Evolutionary conservation across 257 asterid genomes (phyloP).

Genomic region (Nicotiana tomentosiformis): DNA sequence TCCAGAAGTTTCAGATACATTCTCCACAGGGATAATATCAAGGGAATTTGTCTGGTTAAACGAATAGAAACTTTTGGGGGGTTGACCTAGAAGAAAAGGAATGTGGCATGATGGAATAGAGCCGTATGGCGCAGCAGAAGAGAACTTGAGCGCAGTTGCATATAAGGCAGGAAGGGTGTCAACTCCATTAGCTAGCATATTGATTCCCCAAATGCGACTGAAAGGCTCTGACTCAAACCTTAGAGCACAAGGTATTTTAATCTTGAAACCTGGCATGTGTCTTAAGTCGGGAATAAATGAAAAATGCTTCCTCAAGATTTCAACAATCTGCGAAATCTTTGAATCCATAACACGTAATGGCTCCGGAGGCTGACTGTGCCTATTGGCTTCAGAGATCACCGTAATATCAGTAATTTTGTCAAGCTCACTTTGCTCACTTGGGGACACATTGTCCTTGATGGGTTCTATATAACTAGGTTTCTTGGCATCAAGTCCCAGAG

Average conservation of each 20-base stretch:
- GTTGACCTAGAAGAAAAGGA: slow-evolving; percentile 74
- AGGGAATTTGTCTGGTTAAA: slow-evolving; percentile 44
- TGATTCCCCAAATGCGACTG: slow-evolving; percentile 29
- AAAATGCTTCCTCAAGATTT: slow-evolving; percentile 68
- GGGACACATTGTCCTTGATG: slow-evolving; percentile 44
- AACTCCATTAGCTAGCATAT: slow-evolving; percentile 28
- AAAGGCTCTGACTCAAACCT: slow-evolving; percentile 67
- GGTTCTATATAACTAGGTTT: slow-evolving; percentile 48
- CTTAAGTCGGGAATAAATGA: slow-evolving; percentile 70
- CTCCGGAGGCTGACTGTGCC: slow-evolving; percentile 40
- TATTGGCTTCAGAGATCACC: slow-evolving; percentile 31
- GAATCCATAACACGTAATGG: slow-evolving; percentile 92
- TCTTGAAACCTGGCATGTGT: slow-evolving; percentile 73
- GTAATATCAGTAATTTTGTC: slow-evolving; percentile 29
- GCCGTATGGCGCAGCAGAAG: slow-evolving; percentile 82
- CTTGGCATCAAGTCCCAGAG: slow-evolving; percentile 34
- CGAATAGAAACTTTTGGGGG: slow-evolving; percentile 30
- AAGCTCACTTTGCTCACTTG: slow-evolving; percentile 40
- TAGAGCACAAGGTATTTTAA: slow-evolving; percentile 60
- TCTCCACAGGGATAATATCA: slow-evolving; percentile 63
- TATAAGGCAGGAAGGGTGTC: slow-evolving; percentile 79
- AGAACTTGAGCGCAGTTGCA: slow-evolving; percentile 66
- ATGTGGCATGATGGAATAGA: slow-evolving; percentile 55
- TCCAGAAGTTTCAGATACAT: slow-evolving; percentile 36
- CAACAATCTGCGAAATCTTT: slow-evolving; percentile 62